These are phyloP conservation scores for Wallemia hederae DNA, from an alignment of 1,284 basidiomycete species.

Conservation along the genomic window DNA sequence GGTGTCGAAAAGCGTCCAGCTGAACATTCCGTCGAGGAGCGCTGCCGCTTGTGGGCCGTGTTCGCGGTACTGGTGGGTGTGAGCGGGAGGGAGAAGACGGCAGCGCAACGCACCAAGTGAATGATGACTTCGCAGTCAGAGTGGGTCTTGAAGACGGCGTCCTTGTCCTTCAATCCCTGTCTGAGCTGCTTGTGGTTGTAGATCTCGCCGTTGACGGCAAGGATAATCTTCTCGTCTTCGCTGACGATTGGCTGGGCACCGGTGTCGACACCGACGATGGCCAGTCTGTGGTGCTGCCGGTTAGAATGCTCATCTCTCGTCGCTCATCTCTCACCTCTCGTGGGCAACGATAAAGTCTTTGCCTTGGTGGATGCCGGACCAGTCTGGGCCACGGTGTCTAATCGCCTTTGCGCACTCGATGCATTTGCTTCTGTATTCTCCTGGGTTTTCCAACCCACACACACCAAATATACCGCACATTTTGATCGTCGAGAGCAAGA, in stretches of 20 bases:
- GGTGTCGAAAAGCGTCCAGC: constrained; percentile 84
- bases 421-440: background rate
- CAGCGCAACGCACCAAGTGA: constrained; percentile 32
- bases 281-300: constrained; percentile 12
- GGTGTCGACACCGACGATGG: constrained; percentile 92
- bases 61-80: constrained; percentile 40
- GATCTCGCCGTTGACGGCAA: constrained; percentile 96
- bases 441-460: background rate
- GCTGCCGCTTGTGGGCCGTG: constrained; percentile 40
- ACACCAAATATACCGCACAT: constrained; percentile 1
- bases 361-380: constrained; percentile 75
- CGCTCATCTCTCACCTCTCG: constrained; percentile 25
- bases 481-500: background rate
- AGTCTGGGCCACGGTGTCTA: constrained; percentile 80
- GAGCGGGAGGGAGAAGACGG: background rate
- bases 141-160: constrained; percentile 74
- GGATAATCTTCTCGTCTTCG: constrained; percentile 53
- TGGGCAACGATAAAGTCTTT: constrained; percentile 54
- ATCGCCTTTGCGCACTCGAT: constrained; percentile 36
- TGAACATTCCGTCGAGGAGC: constrained; percentile 94
- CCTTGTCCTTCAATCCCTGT: constrained; percentile 28
- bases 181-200: constrained; percentile 84
- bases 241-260: constrained; percentile 85
- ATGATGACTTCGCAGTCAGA: constrained; percentile 97
- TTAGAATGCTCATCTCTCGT: background rate